Conservation (phyloP, 805 yeast genomes). For the Suhomyces prunicola region DNA sequence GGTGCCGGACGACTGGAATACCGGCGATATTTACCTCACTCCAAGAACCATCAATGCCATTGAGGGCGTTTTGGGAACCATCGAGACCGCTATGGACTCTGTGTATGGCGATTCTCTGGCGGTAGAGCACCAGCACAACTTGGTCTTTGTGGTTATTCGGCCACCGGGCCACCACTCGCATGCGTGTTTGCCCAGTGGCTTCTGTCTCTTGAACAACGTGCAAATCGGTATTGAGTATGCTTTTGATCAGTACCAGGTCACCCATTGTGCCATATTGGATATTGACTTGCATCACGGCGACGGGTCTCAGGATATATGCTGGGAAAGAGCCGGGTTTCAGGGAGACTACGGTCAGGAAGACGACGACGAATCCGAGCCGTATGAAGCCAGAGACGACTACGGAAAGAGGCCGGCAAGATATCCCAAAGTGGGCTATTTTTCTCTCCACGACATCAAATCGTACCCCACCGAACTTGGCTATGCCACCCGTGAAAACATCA, state of each 20-base stretch:
- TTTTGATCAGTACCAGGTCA: conserved; percentile 53
- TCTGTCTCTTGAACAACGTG: conserved; percentile 76
- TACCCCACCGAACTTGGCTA: conserved; percentile 80
- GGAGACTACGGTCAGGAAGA: conserved; percentile 49
- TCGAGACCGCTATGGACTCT: conserved; percentile 66
- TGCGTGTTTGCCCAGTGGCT: conserved; percentile 80
- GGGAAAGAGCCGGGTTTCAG: conserved; percentile 67
- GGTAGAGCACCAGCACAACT: conserved; percentile 21
- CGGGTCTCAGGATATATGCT: conserved; percentile 83
- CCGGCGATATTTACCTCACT: conserved; percentile 76
- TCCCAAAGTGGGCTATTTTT: conserved; percentile 77
- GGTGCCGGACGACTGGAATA: conserved; percentile 78
- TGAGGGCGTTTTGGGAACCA: conserved; percentile 73
- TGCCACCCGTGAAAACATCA: conserved; percentile 67
- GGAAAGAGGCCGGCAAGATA: conserved; percentile 42
- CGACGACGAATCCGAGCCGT: conserved; percentile 36
- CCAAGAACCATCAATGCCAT: conserved; percentile 65
- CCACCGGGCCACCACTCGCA: conserved; percentile 91
- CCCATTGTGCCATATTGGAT: conserved; percentile 80
- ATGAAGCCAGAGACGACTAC: conserved; percentile 44
- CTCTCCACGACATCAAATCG: conserved; percentile 81
- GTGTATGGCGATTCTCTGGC: conserved; percentile 19
- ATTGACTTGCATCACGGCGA: conserved; percentile 89
- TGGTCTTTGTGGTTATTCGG: conserved; percentile 65
- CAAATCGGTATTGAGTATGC: conserved; percentile 83